Evolutionary conservation across 371 early-diverging fungal genomes (phyloP).

Genomic region (Dichotomocladium elegans): DNA sequence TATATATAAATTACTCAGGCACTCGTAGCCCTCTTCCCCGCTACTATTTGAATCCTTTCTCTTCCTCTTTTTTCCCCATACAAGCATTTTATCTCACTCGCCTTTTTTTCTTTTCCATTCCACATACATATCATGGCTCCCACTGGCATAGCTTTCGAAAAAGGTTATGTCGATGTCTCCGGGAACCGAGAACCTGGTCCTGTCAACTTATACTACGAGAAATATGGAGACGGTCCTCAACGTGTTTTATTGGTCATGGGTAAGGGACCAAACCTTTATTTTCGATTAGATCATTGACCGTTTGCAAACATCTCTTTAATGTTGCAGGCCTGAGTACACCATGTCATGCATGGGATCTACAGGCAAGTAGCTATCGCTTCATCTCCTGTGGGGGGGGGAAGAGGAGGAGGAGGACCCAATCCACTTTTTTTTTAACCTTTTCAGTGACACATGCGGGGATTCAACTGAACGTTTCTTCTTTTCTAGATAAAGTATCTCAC

Average conservation of each 20-base stretch:
- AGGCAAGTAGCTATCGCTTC: conserved; percentile 22
- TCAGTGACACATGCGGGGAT: not conserved
- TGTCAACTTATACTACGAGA: conserved; percentile 60
- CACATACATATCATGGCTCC: not conserved
- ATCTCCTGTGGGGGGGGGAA: no score
- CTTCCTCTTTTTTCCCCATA: not conserved
- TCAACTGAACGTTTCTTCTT: not conserved
- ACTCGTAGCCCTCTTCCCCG: no score
- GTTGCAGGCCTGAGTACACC: conserved; percentile 37
- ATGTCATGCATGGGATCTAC: conserved; percentile 34
- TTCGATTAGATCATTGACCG: not conserved
- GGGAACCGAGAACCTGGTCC: conserved; percentile 12
- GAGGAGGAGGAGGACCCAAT: no score
- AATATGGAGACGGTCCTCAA: conserved; percentile 65
- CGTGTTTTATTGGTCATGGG: conserved; percentile 65
- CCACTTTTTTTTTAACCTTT: no score
- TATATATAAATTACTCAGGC: no score
- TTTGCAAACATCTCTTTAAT: not conserved
- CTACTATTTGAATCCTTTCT: not conserved
- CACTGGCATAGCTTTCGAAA: conserved; percentile 8
- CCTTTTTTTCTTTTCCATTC: not conserved
- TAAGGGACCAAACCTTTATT: not conserved
- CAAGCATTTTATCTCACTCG: no score
- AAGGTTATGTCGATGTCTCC: conserved; percentile 28
- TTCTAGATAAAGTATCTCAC: conserved; percentile 57